Conservation (phyloP, 164 flowering plant genomes). For the Stephania cephalantha region DNA sequence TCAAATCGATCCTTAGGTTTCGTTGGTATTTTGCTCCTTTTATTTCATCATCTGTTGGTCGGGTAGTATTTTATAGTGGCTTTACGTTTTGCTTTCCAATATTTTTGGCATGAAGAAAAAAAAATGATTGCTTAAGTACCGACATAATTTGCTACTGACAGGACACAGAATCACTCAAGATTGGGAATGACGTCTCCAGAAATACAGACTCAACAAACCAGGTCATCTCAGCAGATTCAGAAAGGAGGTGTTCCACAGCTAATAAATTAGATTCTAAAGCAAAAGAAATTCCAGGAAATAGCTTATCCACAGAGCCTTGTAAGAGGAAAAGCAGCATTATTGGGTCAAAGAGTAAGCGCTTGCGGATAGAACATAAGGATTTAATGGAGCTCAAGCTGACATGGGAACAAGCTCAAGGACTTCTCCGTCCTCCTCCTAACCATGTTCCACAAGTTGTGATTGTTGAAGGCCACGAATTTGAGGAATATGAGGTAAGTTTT, state of each 20-base stretch:
- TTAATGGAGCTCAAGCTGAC: slow-evolving; percentile 67
- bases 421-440: slow-evolving; percentile 64
- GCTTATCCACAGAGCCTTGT: slow-evolving; percentile 28
- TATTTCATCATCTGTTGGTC: too few relatives aligned
- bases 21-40: too few relatives aligned
- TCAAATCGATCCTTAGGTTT: too few relatives aligned
- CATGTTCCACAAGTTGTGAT: slow-evolving; percentile 46
- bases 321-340: slow-evolving; percentile 64
- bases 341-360: slow-evolving; percentile 58
- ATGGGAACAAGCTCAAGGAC: slow-evolving; percentile 88
- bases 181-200: slow-evolving; percentile 26
- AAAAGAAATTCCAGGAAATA: slow-evolving; percentile 42
- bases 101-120: too few relatives aligned
- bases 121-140: too few relatives aligned
- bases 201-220: slow-evolving; percentile 30
- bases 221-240: slow-evolving; percentile 42
- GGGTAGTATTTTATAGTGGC: too few relatives aligned
- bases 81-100: too few relatives aligned
- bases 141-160: slow-evolving; percentile 4
- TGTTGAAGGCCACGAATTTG: slow-evolving; percentile 78
- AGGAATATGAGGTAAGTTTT: slow-evolving; percentile 56
- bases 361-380: slow-evolving; percentile 51
- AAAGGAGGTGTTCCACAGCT: slow-evolving; percentile 39
- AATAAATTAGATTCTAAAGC: slow-evolving; percentile 53
- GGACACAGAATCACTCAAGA: slow-evolving; percentile 18